Evolutionary conservation across 1,284 basidiomycete species (phyloP), one percentile per base, ranked within the genome.

Genomic region (Fomitopsis pinicola): DNA sequence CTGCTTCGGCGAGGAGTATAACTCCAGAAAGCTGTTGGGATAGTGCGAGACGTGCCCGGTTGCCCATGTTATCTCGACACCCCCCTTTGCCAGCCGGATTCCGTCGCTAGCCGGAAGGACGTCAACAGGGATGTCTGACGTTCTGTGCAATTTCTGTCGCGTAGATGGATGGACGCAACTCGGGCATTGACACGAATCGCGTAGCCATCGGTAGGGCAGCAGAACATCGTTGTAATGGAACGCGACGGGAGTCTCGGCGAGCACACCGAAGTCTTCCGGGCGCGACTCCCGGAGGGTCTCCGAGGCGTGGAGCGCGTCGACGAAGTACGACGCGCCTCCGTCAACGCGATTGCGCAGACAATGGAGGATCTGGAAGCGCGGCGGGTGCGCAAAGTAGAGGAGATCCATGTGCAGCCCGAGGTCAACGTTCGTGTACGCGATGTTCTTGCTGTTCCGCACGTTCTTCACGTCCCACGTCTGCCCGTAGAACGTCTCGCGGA

Each of bases 341-440:
- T 76, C 62, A n/a, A 96, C 88, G 38, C 86, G 83, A 73, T 95
- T 95, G 55, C 87, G 84, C 22, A 98, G 79, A 70, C 90, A 95
- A 72, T 98, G 96, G 0, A 98, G 80, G 67, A 96, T 86, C 73
- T 98, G 96, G 75, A 92, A 96, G 38, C 93, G 87, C 0, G 95
- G 95, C 1, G 95, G 95, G 63, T 90, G 83, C 64, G 92, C 84
- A 69, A 95, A 95, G 75, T 97, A 96, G 93, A 92, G 75, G 0
- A 97, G 77, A 76, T 98, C 96, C 91, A 95, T 95, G 72, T 98
- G 97, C 22, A 97, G 73, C 0, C 91, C 95, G 2, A 99, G 80
- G 68, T 94, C 85, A 19, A 97, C 80, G 73, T 95, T 91, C 6
- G 97, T 99, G 73, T 98, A 98, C 2, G 97, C 97, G 63, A 99